Base-by-base conservation (phyloP, 345 rosid genomes). In the Tarenaya hassleriana region DNA sequence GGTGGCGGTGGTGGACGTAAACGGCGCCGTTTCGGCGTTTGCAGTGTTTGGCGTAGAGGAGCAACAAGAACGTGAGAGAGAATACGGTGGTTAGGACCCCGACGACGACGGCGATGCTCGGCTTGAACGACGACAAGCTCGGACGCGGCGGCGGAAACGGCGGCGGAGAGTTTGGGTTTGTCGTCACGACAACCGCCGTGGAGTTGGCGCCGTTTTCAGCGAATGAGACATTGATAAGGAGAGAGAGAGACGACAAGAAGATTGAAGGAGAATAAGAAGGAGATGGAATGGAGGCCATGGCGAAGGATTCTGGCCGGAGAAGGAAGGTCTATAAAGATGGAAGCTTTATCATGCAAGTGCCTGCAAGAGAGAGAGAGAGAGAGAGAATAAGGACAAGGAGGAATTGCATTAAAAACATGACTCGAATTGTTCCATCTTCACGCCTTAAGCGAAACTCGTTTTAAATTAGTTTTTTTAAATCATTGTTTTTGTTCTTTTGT, bases 31-130 rank as follows among this genome's bases (percentile, higher is more conserved):
- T 51, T 24, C 60, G 44, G 24, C 60, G 71, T 52, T 75, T 76
- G 64, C 94, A 86, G 77, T 86, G 95, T 70, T 74, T 84, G 52
- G 82, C 80, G 64, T 90, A 90, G 48, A 90, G 88, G 34, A 90
- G 82, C 7, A 90, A 62, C 11, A 90, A 81, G 41, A 90, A 80
- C 5, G 81, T 86, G n/a, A 83, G 42, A 7, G 88, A 84, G 67
- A 84, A 86, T 17, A 78, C 17, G 13, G 80, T 71, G 15, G 97
- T 79, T 10, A 86, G 71, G 14, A 86, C 67, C 29, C 73, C 91
- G 19, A 86, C 62, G 0, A 78, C 34, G 8, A 84, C 77, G 7
- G 81, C 83, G 38, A 82, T 66, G 69, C 77, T 79, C 0, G 96
- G 94, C 52, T 69, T 75, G 64, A 86, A 71, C 0, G 84, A 47